Percentiles rank a stretch among this genome's conserved stretches.
These are phyloP conservation scores for Fusarium verrucosum DNA, from an alignment of 2,329 filamentous ascomycete species.

Conservation along the genomic window DNA sequence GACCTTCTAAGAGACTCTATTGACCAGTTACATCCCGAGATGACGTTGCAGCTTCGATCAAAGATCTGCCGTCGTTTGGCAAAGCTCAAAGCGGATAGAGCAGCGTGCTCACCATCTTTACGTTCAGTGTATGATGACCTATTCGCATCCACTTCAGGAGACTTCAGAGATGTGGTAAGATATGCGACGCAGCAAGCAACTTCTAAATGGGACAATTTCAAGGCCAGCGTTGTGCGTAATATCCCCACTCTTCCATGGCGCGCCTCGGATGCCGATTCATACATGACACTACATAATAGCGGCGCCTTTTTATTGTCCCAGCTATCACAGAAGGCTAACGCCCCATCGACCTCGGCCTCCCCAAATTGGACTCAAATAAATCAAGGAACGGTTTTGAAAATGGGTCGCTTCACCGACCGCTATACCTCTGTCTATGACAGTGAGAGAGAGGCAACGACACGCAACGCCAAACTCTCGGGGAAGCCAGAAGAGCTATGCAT, in stretches of 20 bases:
- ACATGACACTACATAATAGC: slow-evolving; percentile 55
- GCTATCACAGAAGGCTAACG: slow-evolving; percentile 42
- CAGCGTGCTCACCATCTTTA: background rate
- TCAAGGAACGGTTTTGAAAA: background rate
- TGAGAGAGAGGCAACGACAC: fast-evolving
- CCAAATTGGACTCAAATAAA: fast-evolving
- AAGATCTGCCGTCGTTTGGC: slow-evolving; percentile 67
- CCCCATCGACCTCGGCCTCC: no score
- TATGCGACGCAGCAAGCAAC: slow-evolving; percentile 45
- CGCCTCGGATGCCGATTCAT: slow-evolving; percentile 47
- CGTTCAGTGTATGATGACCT: slow-evolving; percentile 2
- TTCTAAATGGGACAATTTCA: slow-evolving; percentile 53
- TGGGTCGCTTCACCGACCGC: background rate
- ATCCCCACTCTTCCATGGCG: slow-evolving; percentile 55
- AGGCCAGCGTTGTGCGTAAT: slow-evolving; percentile 46
- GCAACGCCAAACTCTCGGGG: background rate
- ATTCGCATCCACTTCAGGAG: background rate
- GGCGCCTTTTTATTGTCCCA: background rate
- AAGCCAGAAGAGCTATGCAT: background rate
- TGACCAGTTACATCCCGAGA: slow-evolving; percentile 22
- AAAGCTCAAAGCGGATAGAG: slow-evolving; percentile 58
- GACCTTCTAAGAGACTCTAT: slow-evolving; percentile 55
- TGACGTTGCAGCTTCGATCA: slow-evolving; percentile 43
- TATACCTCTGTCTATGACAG: background rate
- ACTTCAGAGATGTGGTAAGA: background rate